phyloP scores from a whole-genome alignment of 1,139 yeast genomes.

The Candida dubliniensis region DNA sequence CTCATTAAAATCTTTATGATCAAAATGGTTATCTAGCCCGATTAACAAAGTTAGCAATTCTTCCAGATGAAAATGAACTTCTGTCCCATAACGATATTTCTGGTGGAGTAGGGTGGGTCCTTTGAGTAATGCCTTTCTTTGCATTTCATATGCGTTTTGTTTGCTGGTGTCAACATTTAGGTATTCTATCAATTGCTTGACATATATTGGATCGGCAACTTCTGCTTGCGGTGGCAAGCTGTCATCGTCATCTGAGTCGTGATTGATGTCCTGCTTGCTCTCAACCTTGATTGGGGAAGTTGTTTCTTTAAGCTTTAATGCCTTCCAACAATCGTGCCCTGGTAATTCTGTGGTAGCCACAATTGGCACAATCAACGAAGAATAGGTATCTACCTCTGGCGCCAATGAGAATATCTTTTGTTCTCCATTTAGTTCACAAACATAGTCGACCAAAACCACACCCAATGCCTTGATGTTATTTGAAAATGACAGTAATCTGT shows the following conservation, averaged over 20 bases:
- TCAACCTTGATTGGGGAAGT: background rate
- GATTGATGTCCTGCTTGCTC: constrained; percentile 2
- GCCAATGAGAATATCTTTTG: constrained; percentile 41
- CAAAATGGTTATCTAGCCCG: constrained; percentile 50
- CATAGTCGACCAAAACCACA: constrained; percentile 45
- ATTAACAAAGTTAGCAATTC: constrained; percentile 47
- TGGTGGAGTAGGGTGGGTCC: constrained; percentile 59
- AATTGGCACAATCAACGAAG: constrained; percentile 7
- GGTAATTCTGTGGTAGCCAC: background rate
- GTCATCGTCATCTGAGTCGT: constrained; percentile 47
- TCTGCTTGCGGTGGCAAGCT: constrained; percentile 33
- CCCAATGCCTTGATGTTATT: constrained; percentile 44
- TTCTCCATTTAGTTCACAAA: constrained; percentile 35
- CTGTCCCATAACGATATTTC: constrained; percentile 54
- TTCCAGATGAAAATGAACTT: constrained; percentile 49
- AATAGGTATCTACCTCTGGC: constrained; percentile 8
- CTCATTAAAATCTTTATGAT: constrained; percentile 51
- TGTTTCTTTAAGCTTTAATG: constrained; percentile 8
- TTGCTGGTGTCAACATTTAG: constrained; percentile 45
- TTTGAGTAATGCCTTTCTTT: constrained; percentile 44
- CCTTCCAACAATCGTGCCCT: constrained; percentile 18
- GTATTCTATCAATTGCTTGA: constrained; percentile 61
- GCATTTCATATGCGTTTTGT: constrained; percentile 51
- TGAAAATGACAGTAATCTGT: constrained; percentile 45
- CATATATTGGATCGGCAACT: constrained; percentile 57